A percentile compares a stretch with the other conserved stretches of the same genome.
These are phyloP conservation scores for Dryas octopetala DNA, from an alignment of 306 rosid species.

Conservation along the genomic window DNA sequence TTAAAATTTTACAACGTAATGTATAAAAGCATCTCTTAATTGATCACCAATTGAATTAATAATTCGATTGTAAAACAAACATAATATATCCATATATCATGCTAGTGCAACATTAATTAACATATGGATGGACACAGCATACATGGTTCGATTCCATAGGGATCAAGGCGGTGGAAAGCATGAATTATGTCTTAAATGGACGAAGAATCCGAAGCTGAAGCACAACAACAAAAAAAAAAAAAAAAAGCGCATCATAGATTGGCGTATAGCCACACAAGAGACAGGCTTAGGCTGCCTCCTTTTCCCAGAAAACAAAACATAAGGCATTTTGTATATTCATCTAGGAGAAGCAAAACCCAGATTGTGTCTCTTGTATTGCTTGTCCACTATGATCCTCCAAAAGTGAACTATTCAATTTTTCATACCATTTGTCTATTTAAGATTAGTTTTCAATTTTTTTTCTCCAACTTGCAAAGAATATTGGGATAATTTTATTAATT, in stretches of 20 bases:
- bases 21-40: too few relatives aligned
- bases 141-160: constrained; percentile 11
- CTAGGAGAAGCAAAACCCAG: constrained; percentile 25
- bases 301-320: constrained; percentile 22
- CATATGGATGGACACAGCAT: too few relatives aligned
- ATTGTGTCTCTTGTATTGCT: constrained; percentile 29
- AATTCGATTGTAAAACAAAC: too few relatives aligned
- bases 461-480: neutral
- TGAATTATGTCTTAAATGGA: constrained; percentile 1
- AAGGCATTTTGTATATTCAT: neutral
- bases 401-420: neutral
- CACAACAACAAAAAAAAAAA: constrained; percentile 8
- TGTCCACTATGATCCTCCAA: constrained; percentile 16
- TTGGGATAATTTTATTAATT: neutral
- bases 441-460: neutral
- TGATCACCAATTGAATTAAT: too few relatives aligned
- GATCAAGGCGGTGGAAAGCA: neutral
- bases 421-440: neutral
- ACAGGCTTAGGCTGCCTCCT: constrained; percentile 3
- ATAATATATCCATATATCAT: too few relatives aligned
- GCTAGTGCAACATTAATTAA: too few relatives aligned
- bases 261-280: neutral
- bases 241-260: constrained; percentile 11
- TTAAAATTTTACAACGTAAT: too few relatives aligned
- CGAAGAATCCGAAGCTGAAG: constrained; percentile 32